Evolutionary conservation across 2,329 filamentous ascomycete genomes (phyloP).

Genomic region (Moelleriella libera): DNA sequence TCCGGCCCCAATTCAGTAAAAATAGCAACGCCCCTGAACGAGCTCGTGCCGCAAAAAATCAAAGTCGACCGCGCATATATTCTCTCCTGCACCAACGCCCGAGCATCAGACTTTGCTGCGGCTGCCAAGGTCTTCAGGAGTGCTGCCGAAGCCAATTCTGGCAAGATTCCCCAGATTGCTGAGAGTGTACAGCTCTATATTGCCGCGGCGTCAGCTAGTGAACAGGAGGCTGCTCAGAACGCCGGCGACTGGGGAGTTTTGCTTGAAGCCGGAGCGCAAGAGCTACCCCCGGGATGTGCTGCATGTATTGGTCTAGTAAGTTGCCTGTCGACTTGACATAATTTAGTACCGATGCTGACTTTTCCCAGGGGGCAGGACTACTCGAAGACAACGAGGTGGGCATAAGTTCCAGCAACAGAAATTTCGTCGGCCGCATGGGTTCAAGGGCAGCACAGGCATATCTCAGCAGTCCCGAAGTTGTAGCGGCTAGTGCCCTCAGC

Average conservation of each 20-base stretch:
- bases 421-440: slow-evolving; percentile 87
- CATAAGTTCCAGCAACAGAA: slow-evolving; percentile 70
- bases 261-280: slow-evolving; percentile 41
- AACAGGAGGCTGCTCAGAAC: slow-evolving; percentile 66
- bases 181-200: slow-evolving; percentile 76
- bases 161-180: slow-evolving; percentile 54
- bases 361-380: slow-evolving; percentile 34
- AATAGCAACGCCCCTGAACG: slow-evolving; percentile 60
- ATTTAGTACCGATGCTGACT: slow-evolving; percentile 13
- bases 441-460: slow-evolving; percentile 53
- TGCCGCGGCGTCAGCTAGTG: slow-evolving; percentile 65
- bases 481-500: slow-evolving; percentile 67
- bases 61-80: slow-evolving; percentile 73
- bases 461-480: slow-evolving; percentile 73
- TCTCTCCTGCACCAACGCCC: slow-evolving; percentile 79
- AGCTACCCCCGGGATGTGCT: slow-evolving; percentile 35
- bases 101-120: slow-evolving; percentile 48
- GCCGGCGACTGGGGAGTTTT: slow-evolving; percentile 76
- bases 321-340: background rate
- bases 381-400: slow-evolving; percentile 72
- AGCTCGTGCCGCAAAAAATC: slow-evolving; percentile 63
- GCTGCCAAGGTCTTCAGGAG: slow-evolving; percentile 63
- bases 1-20: slow-evolving; percentile 88
- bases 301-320: slow-evolving; percentile 62
- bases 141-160: slow-evolving; percentile 42